These are phyloP conservation scores for Simplicillium aogashimaense DNA, from an alignment of 2,329 filamentous ascomycete species.

Conservation along the genomic window DNA sequence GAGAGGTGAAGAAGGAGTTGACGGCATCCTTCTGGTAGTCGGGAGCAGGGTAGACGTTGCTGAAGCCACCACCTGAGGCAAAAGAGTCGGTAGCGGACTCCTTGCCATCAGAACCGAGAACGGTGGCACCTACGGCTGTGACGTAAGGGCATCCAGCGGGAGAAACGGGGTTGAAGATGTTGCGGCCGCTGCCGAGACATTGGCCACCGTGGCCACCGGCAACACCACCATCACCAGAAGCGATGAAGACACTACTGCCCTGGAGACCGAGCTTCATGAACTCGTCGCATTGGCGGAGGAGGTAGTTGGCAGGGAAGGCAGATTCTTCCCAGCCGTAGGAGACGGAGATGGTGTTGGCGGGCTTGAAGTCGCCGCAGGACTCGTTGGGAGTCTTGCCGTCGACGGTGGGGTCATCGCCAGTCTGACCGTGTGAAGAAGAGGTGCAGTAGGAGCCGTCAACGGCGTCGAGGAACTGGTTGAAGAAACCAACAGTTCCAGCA, in stretches of 20 bases:
- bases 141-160: conserved; percentile 32
- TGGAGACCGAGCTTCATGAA: conserved; percentile 36
- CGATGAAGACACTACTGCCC: conserved; percentile 28
- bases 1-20: conserved; percentile 20
- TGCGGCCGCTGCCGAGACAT: conserved; percentile 6
- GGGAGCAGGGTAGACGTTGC: conserved; percentile 34
- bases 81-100: conserved; percentile 35
- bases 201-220: conserved; percentile 9
- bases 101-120: conserved; percentile 28
- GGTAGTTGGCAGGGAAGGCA: conserved; percentile 34
- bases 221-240: conserved; percentile 29
- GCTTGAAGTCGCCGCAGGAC: conserved; percentile 15
- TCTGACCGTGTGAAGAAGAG: conserved; percentile 37
- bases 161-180: conserved; percentile 22
- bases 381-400: conserved; percentile 35
- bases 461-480: conserved; percentile 39
- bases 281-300: conserved; percentile 29
- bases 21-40: conserved; percentile 34
- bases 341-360: conserved; percentile 21
- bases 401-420: conserved; percentile 32
- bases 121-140: conserved; percentile 38
- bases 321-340: conserved; percentile 39
- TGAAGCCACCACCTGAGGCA: conserved; percentile 11
- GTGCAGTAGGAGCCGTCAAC: conserved; percentile 44
- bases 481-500: conserved; percentile 13